Evolutionary conservation across 352 stramenopile genomes (phyloP).

Genomic region (Phytophthora sansomeana): DNA sequence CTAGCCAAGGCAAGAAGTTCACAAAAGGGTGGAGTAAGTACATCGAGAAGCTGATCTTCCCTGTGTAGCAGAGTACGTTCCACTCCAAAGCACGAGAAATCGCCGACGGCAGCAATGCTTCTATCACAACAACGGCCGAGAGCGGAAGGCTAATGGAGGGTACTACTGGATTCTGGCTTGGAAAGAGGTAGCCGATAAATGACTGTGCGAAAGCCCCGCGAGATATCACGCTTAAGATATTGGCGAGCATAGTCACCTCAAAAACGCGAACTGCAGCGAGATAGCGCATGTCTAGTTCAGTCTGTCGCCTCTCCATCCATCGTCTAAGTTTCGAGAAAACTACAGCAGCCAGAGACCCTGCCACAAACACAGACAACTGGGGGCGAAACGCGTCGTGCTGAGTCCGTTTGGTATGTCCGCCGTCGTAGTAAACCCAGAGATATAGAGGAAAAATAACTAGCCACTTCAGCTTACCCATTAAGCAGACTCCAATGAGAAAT

Average conservation of each 20-base stretch:
- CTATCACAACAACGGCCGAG: constrained; percentile 11
- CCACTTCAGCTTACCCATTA: constrained; percentile 8
- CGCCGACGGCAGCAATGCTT: constrained; percentile 23
- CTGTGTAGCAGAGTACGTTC: constrained; percentile 38
- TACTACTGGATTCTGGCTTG: neutral
- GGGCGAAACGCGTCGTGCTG: neutral
- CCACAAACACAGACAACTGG: constrained; percentile 15
- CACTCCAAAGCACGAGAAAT: constrained; percentile 42
- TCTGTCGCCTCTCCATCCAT: constrained; percentile 6
- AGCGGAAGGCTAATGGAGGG: constrained; percentile 2
- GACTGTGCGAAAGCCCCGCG: neutral
- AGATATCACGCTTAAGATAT: constrained; percentile 2
- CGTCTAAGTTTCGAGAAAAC: constrained; percentile 4
- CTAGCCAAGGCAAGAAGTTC: constrained; percentile 22
- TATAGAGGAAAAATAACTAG: constrained; percentile 4
- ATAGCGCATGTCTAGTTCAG: constrained; percentile 2
- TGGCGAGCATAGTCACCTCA: neutral
- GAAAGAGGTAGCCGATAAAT: constrained; percentile 1
- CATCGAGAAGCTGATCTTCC: constrained; percentile 54
- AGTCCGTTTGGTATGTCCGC: neutral
- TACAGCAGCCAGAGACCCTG: constrained; percentile 12
- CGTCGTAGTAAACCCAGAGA: constrained; percentile 23
- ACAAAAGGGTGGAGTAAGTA: constrained; percentile 50
- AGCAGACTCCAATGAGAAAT: constrained; percentile 23
- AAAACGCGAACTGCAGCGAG: neutral